These are phyloP conservation scores for Pisolithus tinctorius DNA, from an alignment of 768 basidiomycete species.

Conservation along the genomic window DNA sequence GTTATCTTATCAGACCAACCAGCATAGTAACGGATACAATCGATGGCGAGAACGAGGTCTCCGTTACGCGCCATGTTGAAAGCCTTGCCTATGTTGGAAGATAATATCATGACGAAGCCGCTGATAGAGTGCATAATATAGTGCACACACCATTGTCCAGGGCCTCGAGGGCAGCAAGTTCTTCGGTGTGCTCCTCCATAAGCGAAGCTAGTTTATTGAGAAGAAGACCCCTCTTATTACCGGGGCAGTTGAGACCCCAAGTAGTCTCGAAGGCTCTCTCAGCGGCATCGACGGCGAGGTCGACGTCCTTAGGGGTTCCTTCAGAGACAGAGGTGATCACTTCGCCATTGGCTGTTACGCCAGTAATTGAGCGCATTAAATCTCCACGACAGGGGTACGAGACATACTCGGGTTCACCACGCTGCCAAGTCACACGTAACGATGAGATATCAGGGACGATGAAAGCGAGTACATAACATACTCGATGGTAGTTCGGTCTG, in stretches of 20 bases:
- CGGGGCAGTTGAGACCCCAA: constrained; percentile 64
- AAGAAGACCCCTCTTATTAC: constrained; percentile 44
- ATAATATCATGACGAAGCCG: not conserved
- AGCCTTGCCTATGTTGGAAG: constrained; percentile 41
- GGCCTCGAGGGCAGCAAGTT: constrained; percentile 68
- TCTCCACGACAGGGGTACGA: not conserved
- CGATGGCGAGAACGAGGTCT: constrained; percentile 45
- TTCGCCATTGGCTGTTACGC: constrained; percentile 51
- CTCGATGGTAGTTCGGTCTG: constrained; percentile 59
- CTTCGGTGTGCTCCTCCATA: constrained; percentile 55
- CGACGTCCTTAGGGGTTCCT: constrained; percentile 65
- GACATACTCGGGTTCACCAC: constrained; percentile 51
- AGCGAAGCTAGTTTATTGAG: constrained; percentile 58
- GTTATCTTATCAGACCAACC: constrained; percentile 87
- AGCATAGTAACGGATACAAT: constrained; percentile 68
- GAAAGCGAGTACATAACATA: constrained; percentile 27
- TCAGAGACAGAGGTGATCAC: constrained; percentile 49
- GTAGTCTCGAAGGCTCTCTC: constrained; percentile 51
- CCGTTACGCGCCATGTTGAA: constrained; percentile 38
- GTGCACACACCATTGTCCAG: constrained; percentile 51
- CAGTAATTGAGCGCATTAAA: not conserved
- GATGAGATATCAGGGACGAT: not conserved
- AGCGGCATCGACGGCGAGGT: constrained; percentile 65
- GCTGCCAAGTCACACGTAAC: constrained; percentile 22
- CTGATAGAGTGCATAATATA: not conserved